These are phyloP conservation scores for Diaporthe citriasiana DNA, from an alignment of 2,329 filamentous ascomycete genomes.

Conservation along the genomic window DNA sequence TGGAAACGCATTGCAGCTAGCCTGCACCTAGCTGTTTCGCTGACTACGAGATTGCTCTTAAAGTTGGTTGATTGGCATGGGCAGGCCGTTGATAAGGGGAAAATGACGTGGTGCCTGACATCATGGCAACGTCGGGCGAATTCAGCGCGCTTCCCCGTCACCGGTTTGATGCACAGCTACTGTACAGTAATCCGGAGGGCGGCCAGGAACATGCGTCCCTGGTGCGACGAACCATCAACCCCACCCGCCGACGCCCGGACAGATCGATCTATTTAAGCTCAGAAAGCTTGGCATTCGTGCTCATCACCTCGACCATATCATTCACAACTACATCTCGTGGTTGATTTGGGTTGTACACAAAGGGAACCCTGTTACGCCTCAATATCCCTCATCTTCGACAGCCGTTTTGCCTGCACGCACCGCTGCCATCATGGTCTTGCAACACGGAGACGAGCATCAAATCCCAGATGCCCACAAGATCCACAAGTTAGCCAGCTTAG, in stretches of 20 bases:
- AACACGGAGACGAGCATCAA: conserved; percentile 64
- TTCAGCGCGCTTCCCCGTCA: neutral
- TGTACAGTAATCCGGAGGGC: neutral
- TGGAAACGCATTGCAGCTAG: neutral
- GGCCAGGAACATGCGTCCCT: conserved; percentile 16
- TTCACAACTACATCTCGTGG: neutral
- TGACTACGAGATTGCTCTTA: neutral
- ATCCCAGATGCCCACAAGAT: conserved; percentile 64
- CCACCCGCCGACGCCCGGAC: neutral
- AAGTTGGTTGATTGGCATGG: conserved; percentile 16
- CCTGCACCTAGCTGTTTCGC: conserved; percentile 2
- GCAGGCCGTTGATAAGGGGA: neutral
- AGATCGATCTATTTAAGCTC: neutral
- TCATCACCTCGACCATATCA: neutral
- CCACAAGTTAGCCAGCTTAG: conserved; percentile 56
- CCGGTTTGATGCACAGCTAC: conserved; percentile 5
- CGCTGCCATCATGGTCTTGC: conserved; percentile 60
- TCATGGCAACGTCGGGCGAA: conserved; percentile 29
- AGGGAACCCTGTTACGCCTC: neutral
- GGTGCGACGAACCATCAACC: conserved; percentile 18
- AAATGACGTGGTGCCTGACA: conserved; percentile 35
- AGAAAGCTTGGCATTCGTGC: conserved; percentile 13
- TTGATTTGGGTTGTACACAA: neutral
- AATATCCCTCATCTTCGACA: neutral
- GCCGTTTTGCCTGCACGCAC: neutral